Conservation (phyloP, 1,284 basidiomycete species). For the Apiotrichum domesticum region DNA sequence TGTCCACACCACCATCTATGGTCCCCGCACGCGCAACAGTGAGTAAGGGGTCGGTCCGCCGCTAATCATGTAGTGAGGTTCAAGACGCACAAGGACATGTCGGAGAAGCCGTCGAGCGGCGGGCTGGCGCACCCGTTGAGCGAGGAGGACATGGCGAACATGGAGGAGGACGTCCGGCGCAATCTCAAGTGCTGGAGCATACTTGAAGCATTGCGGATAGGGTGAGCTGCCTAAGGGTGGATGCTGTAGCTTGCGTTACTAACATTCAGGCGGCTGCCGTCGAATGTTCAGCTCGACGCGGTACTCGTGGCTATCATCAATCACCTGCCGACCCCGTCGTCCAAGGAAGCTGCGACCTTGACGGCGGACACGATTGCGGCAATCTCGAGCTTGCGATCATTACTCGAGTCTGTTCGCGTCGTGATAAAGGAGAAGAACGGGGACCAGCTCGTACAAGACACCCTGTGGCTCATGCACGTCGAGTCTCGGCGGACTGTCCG, state of each 20-base stretch:
- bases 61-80: background rate
- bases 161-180: background rate
- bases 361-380: constrained; percentile 1
- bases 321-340: background rate
- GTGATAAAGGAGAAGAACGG: constrained; percentile 12
- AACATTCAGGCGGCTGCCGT: background rate
- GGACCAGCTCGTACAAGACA: constrained; percentile 14
- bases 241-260: no score
- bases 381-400: background rate
- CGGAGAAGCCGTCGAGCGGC: background rate
- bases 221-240: background rate
- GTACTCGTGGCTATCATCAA: background rate
- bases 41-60: no score
- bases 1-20: no score
- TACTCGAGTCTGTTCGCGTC: constrained; percentile 1
- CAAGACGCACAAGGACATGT: background rate
- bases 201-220: background rate
- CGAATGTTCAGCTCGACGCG: background rate
- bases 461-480: constrained; percentile 2
- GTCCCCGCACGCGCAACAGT: no score
- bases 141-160: background rate
- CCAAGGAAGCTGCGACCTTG: background rate
- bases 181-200: constrained; percentile 2
- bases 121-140: background rate
- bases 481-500: background rate